Evolutionary conservation across 176 grass and related monocot species (phyloP).

Genomic region (Aegilops tauschii): DNA sequence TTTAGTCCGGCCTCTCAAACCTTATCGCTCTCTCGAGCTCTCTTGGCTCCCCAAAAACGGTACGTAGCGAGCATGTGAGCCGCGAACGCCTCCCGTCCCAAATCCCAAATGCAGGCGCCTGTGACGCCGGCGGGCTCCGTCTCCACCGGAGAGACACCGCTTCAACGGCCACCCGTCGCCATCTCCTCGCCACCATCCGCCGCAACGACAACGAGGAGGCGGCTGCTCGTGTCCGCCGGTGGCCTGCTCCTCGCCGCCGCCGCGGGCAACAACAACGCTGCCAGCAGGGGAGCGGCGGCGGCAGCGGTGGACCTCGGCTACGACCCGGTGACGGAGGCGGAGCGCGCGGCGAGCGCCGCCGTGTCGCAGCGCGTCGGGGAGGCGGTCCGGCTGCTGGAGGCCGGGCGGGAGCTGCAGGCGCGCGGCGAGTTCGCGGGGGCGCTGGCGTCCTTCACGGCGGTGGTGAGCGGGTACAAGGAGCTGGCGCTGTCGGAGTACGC

Average conservation of each 20-base stretch:
- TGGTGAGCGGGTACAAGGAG: constrained; percentile 32
- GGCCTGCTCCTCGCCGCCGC: constrained; percentile 31
- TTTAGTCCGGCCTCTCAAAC: constrained; percentile 10
- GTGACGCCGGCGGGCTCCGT: background rate
- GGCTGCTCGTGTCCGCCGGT: constrained; percentile 32
- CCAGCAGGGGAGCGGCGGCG: background rate
- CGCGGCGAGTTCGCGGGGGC: constrained; percentile 70
- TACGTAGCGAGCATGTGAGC: constrained; percentile 25
- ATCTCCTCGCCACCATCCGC: background rate
- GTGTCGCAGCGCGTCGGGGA: constrained; percentile 59
- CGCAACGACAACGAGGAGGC: constrained; percentile 17
- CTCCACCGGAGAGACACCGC: background rate
- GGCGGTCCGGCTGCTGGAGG: constrained; percentile 35
- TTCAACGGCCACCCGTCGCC: background rate
- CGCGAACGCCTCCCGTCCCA: background rate
- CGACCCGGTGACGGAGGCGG: constrained; percentile 53
- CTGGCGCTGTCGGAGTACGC: constrained; percentile 76
- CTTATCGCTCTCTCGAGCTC: constrained; percentile 20
- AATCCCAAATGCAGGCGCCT: background rate
- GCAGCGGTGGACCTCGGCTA: background rate
- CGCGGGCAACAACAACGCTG: background rate
- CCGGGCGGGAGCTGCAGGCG: constrained; percentile 67
- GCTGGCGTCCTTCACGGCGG: constrained; percentile 71
- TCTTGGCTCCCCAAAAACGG: background rate
- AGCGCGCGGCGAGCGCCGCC: constrained; percentile 48